These are phyloP conservation scores for Iris pallida DNA, from an alignment of 116 monocot genomes.

Conservation along the genomic window DNA sequence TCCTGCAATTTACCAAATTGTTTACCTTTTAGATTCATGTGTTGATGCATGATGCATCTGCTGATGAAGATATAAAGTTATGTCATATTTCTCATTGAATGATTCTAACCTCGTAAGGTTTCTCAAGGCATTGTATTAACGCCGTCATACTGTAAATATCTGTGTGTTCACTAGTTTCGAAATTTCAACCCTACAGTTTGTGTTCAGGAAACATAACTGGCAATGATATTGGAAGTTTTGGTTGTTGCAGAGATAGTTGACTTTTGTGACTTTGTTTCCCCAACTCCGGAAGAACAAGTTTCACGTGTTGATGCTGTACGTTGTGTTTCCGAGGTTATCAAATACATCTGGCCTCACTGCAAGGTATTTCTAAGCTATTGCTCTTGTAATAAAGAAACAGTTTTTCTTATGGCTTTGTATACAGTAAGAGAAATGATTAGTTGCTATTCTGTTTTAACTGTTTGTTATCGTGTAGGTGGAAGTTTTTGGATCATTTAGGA, in stretches of 20 bases:
- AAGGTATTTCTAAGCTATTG: constrained; percentile 23
- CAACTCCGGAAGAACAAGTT: constrained; percentile 76
- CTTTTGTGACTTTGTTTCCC: constrained; percentile 80
- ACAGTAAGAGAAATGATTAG: background rate
- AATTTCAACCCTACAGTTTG: background rate
- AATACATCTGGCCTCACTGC: constrained; percentile 96
- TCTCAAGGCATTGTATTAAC: background rate
- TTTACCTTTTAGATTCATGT: too few relatives aligned
- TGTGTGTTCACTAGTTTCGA: background rate
- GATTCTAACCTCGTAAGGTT: background rate
- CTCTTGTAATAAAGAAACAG: background rate
- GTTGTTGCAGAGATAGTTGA: constrained; percentile 78
- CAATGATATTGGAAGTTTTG: constrained; percentile 13
- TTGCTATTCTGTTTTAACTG: background rate
- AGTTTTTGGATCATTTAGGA: constrained; percentile 92
- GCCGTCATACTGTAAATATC: background rate
- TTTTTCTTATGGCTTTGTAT: background rate
- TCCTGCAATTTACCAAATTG: too few relatives aligned
- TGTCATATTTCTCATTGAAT: background rate
- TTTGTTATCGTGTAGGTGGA: constrained; percentile 54
- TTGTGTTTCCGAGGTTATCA: constrained; percentile 65
- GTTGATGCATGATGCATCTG: background rate
- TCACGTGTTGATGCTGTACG: constrained; percentile 57
- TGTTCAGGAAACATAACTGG: background rate
- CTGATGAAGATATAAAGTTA: background rate